A percentile compares a stretch with the other conserved stretches of the same genome.
phyloP scores from a whole-genome alignment of 176 grass and related monocot genomes.

The Rhynchospora breviuscula region DNA sequence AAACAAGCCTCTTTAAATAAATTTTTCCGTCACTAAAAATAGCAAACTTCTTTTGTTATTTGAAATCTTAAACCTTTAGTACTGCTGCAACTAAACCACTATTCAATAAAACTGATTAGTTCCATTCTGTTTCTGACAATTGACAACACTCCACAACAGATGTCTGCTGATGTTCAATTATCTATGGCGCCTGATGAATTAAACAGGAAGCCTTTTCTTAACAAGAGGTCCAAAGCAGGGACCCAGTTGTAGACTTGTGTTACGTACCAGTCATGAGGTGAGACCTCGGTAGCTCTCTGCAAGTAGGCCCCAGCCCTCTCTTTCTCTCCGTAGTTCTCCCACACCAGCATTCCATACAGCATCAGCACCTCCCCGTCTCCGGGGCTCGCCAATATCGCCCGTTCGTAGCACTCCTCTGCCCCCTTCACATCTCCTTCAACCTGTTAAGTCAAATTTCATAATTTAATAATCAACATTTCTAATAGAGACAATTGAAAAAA shows the following conservation, averaged over 20 bases:
- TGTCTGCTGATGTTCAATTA: not conserved
- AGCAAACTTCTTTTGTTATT: not conserved
- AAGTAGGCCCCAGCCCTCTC: conserved; percentile 60
- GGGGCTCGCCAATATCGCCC: conserved; percentile 53
- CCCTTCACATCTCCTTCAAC: conserved; percentile 57
- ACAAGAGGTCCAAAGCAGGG: not conserved
- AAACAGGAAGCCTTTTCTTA: not conserved
- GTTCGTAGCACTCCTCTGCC: conserved; percentile 68
- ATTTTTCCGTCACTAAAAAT: not conserved
- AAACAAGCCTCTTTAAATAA: not conserved
- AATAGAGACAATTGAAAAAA: not conserved
- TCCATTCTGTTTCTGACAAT: not conserved
- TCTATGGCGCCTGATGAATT: not conserved
- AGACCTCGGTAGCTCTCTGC: conserved; percentile 58
- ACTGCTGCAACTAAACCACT: not conserved
- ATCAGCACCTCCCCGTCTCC: conserved; percentile 69
- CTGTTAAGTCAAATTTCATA: conserved; percentile 3
- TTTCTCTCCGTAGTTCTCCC: conserved; percentile 53
- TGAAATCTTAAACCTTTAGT: not conserved
- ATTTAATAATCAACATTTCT: not conserved
- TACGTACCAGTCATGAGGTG: conserved; percentile 67
- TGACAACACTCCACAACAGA: not conserved
- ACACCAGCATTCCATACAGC: conserved; percentile 70
- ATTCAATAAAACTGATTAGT: not conserved
- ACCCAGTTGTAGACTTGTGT: not conserved